Evolutionary conservation across 306 rosid species (phyloP).

Genomic region (Benincasa hispida): DNA sequence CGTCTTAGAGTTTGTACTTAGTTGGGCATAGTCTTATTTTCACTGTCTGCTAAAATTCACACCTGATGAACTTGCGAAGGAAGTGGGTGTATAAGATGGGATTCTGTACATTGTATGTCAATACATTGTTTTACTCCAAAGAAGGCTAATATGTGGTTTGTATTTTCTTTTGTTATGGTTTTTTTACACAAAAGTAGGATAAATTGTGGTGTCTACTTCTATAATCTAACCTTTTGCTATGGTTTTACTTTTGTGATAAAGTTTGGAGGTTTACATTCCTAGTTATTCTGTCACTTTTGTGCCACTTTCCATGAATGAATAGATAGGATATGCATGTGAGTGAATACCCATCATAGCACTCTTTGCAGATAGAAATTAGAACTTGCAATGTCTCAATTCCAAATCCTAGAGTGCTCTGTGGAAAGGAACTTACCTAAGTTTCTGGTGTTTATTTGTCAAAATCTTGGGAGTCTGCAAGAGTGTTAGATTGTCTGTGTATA

Average conservation of each 20-base stretch:
- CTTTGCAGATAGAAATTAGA: neutral
- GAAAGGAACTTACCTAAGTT: neutral
- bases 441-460: neutral
- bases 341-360: neutral
- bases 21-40: neutral
- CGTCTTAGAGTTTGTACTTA: neutral
- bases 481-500: neutral
- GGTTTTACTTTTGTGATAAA: neutral
- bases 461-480: neutral
- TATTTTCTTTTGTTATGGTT: neutral
- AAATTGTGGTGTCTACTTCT: neutral
- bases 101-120: neutral
- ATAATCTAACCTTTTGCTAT: neutral
- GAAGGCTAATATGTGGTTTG: neutral
- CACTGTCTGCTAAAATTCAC: neutral
- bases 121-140: neutral
- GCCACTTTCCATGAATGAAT: neutral
- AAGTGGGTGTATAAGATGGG: neutral
- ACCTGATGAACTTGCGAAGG: neutral
- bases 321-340: neutral
- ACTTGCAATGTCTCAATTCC: neutral
- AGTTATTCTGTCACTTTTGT: neutral
- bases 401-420: neutral
- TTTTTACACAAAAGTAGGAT: neutral
- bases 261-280: neutral